Evolutionary conservation across 169 alveolate species (phyloP).

Genomic region (Blepharisma undulans): DNA sequence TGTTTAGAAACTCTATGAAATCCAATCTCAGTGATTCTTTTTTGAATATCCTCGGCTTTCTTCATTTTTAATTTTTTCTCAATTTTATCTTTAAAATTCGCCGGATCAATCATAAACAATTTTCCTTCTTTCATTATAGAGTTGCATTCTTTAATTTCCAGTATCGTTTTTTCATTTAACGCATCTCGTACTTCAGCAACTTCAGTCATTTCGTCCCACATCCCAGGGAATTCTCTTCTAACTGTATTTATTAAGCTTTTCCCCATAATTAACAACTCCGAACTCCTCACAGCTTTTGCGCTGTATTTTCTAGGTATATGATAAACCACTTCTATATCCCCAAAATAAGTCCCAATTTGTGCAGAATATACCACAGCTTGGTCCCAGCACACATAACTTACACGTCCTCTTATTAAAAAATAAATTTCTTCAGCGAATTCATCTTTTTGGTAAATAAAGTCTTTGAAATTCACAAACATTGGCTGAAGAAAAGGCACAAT

Average conservation of each 20-base stretch:
- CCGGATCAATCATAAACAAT: not conserved
- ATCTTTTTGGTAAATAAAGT: slow-evolving; percentile 43
- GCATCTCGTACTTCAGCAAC: slow-evolving; percentile 1
- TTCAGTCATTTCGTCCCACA: slow-evolving; percentile 32
- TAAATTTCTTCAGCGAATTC: slow-evolving; percentile 58
- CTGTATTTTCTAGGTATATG: not conserved
- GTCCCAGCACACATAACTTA: not conserved
- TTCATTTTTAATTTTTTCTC: not conserved
- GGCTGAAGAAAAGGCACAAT: slow-evolving; percentile 58
- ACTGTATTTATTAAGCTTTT: not conserved
- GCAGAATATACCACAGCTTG: not conserved
- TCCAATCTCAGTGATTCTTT: not conserved
- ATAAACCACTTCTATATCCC: slow-evolving; percentile 30
- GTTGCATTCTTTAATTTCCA: not conserved
- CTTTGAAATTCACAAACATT: slow-evolving; percentile 31
- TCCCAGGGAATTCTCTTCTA: not conserved
- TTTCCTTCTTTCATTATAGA: not conserved
- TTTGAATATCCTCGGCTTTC: not conserved
- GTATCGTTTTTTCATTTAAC: not conserved
- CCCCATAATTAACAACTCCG: not conserved
- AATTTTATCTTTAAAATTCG: not conserved
- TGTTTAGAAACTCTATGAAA: not conserved
- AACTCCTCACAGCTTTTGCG: not conserved
- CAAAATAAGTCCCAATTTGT: slow-evolving; percentile 25
- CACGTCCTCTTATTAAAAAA: slow-evolving; percentile 50